Conservation (phyloP, 1,139 yeast species). For the Geotrichum aggregatum region DNA sequence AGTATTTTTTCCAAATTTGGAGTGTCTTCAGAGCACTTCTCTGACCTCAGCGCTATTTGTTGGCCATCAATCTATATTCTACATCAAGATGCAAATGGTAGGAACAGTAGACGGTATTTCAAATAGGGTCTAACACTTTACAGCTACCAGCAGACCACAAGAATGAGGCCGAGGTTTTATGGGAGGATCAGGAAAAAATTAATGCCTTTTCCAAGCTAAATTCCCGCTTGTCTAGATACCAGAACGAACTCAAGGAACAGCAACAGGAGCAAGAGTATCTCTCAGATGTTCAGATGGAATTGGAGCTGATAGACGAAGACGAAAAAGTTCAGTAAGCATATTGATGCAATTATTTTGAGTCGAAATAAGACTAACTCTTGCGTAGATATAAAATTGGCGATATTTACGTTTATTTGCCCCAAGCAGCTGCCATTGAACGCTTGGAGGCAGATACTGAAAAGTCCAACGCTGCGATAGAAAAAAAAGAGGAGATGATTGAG, state of each 20-base stretch:
- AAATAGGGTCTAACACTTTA: not conserved
- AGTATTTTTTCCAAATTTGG: not conserved
- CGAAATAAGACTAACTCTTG: not conserved
- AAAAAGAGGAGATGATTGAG: conserved; percentile 48
- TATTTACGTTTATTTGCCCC: conserved; percentile 64
- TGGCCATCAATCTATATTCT: not conserved
- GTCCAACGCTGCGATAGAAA: conserved; percentile 49
- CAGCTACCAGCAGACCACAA: conserved; percentile 29
- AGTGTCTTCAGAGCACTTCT: not conserved
- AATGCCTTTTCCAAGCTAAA: conserved; percentile 83
- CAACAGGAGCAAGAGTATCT: conserved; percentile 78
- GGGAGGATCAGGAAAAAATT: conserved; percentile 86
- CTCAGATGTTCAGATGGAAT: conserved; percentile 79
- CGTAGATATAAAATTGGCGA: conserved; percentile 65
- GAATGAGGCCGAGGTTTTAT: conserved; percentile 72
- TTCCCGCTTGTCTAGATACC: conserved; percentile 57
- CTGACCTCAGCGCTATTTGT: no score
- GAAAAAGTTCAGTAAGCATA: conserved; percentile 42
- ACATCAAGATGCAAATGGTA: conserved; percentile 15
- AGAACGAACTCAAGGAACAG: conserved; percentile 48
- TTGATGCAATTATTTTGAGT: not conserved
- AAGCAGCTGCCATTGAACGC: conserved; percentile 58
- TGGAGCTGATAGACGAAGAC: conserved; percentile 80
- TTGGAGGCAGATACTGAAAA: conserved; percentile 58
- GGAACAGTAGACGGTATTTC: not conserved